Conservation (phyloP, 2,329 filamentous ascomycete genomes). For the Parafenestella ontariensis region DNA sequence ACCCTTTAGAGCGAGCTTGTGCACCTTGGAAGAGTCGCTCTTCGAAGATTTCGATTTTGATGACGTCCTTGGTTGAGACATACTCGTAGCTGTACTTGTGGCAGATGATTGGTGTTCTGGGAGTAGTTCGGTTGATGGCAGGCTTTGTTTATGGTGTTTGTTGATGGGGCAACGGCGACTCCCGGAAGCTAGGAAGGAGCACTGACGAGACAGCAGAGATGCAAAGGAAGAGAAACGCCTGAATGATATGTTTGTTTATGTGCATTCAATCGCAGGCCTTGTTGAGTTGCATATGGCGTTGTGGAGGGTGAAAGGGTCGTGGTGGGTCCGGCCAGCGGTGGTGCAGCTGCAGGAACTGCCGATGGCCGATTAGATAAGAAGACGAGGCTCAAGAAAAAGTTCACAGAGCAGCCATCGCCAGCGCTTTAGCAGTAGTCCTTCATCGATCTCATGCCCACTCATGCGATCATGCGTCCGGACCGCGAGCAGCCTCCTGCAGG, state of each 20-base stretch:
- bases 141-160: constrained; percentile 35
- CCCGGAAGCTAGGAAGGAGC: background rate
- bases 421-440: constrained; percentile 15
- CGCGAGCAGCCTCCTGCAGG: constrained; percentile 51
- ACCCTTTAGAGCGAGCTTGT: constrained; percentile 90
- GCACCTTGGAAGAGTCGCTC: constrained; percentile 81
- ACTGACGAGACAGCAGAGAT: background rate
- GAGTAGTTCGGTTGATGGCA: background rate
- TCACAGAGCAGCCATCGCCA: background rate
- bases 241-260: background rate
- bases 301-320: constrained; percentile 1
- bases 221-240: background rate
- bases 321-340: constrained; percentile 19
- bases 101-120: constrained; percentile 7
- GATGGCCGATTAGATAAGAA: constrained; percentile 33
- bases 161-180: constrained; percentile 40
- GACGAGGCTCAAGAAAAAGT: background rate
- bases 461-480: constrained; percentile 60
- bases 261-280: background rate
- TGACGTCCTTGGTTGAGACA: constrained; percentile 42
- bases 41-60: constrained; percentile 50
- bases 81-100: constrained; percentile 17
- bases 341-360: constrained; percentile 11
- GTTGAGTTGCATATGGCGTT: constrained; percentile 2
- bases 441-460: constrained; percentile 45